phyloP scores from a whole-genome alignment of 805 yeast genomes.

The Kodamaea leandrae region DNA sequence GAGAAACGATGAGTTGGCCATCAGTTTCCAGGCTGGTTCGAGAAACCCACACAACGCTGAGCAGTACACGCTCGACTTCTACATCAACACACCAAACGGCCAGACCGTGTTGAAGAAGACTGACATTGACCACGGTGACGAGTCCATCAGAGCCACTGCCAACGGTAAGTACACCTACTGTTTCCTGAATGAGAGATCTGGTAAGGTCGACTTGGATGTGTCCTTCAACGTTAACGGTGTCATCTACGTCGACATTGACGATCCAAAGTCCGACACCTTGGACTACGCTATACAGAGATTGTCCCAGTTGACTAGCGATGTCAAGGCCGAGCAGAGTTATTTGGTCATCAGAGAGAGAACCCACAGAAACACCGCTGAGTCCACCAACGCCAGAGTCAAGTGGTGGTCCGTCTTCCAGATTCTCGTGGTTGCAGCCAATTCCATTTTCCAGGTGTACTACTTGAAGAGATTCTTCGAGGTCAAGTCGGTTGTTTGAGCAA shows the following conservation, averaged over 20 bases:
- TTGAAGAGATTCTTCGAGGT: constrained; percentile 95
- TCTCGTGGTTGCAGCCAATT: constrained; percentile 78
- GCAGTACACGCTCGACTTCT: constrained; percentile 67
- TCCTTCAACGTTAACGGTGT: constrained; percentile 95
- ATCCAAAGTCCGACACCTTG: constrained; percentile 71
- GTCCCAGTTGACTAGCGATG: constrained; percentile 74
- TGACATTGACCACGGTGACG: constrained; percentile 79
- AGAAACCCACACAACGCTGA: constrained; percentile 70
- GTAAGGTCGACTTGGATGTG: constrained; percentile 78
- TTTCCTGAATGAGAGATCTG: constrained; percentile 81
- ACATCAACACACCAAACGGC: constrained; percentile 39
- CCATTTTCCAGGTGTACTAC: constrained; percentile 90
- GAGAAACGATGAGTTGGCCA: constrained; percentile 80
- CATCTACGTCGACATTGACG: constrained; percentile 76
- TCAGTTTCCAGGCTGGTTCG: constrained; percentile 91
- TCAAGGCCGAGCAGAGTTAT: constrained; percentile 89
- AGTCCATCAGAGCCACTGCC: constrained; percentile 58
- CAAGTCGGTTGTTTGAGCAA: constrained; percentile 69
- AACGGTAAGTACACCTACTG: constrained; percentile 83
- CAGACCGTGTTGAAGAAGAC: constrained; percentile 48
- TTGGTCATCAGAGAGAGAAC: constrained; percentile 95
- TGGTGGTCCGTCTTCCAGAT: constrained; percentile 97
- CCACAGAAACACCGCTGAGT: constrained; percentile 97
- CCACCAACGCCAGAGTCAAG: constrained; percentile 93
- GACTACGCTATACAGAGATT: constrained; percentile 81